These are phyloP conservation scores for Xylaria sp. DNA, from an alignment of 2,329 filamentous ascomycete genomes.

Conservation along the genomic window DNA sequence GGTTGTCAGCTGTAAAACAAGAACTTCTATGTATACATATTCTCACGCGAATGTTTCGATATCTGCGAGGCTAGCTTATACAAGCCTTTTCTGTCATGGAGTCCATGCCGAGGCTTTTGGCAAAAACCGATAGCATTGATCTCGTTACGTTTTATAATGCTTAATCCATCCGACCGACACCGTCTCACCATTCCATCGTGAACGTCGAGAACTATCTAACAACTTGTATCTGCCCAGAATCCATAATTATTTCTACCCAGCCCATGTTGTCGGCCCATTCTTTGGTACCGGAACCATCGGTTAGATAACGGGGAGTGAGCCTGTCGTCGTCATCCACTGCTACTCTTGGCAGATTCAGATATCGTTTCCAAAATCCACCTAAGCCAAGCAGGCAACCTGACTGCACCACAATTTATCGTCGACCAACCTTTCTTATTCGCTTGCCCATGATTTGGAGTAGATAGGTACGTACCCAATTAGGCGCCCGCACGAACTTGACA, in stretches of 20 bases:
- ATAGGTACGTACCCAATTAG: neutral
- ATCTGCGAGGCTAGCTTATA: neutral
- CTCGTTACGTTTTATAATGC: neutral
- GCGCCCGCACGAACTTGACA: neutral
- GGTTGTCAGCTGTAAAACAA: neutral
- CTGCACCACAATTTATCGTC: neutral
- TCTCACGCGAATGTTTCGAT: neutral
- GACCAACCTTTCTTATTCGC: neutral
- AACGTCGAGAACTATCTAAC: slow-evolving; percentile 3
- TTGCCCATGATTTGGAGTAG: neutral
- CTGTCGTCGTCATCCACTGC: slow-evolving; percentile 20
- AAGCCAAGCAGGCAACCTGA: neutral
- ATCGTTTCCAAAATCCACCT: slow-evolving; percentile 10
- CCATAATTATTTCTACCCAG: slow-evolving; percentile 8
- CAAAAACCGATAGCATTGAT: neutral
- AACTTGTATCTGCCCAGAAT: slow-evolving; percentile 17
- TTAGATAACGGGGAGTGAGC: slow-evolving; percentile 10
- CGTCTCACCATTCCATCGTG: slow-evolving; percentile 23
- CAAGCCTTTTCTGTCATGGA: neutral
- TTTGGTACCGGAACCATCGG: slow-evolving; percentile 15
- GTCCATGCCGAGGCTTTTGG: neutral
- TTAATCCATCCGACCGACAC: slow-evolving; percentile 7
- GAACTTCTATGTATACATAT: neutral
- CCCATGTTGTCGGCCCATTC: slow-evolving; percentile 9
- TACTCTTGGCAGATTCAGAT: slow-evolving; percentile 28